Evolutionary conservation across 148 eudicot genomes (phyloP).

Genomic region (Fagopyrum homotropicum): DNA sequence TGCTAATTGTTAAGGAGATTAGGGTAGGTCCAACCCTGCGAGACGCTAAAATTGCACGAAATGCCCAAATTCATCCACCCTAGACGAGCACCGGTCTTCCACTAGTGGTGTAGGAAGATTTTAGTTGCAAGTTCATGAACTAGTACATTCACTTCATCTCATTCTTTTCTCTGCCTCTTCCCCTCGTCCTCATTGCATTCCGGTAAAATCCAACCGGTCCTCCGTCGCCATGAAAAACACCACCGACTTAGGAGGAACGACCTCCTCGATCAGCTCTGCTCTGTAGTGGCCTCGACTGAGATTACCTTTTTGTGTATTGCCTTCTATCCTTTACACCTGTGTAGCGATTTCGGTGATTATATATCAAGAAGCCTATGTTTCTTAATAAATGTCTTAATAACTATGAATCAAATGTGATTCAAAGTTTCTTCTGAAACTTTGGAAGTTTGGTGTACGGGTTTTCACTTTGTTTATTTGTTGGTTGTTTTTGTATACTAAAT

Average conservation of each 20-base stretch:
- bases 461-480: no score
- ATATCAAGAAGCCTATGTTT: no score
- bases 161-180: neutral
- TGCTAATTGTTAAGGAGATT: slow-evolving; percentile 71
- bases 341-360: no score
- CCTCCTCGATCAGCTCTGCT: neutral
- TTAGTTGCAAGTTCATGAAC: slow-evolving; percentile 76
- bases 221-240: neutral
- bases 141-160: slow-evolving; percentile 46
- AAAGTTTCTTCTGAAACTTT: no score
- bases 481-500: no score
- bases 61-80: slow-evolving; percentile 78
- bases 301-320: no score
- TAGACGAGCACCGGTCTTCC: slow-evolving; percentile 53
- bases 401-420: no score
- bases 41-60: slow-evolving; percentile 73
- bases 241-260: neutral
- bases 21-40: slow-evolving; percentile 89
- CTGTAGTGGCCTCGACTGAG: neutral
- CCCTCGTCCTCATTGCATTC: neutral
- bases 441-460: no score
- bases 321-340: neutral
- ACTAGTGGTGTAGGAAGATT: slow-evolving; percentile 32
- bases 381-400: no score
- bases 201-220: slow-evolving; percentile 1